Evolutionary conservation across 2,329 filamentous ascomycete genomes (phyloP).

Genomic region (Calonectria hawksworthii): DNA sequence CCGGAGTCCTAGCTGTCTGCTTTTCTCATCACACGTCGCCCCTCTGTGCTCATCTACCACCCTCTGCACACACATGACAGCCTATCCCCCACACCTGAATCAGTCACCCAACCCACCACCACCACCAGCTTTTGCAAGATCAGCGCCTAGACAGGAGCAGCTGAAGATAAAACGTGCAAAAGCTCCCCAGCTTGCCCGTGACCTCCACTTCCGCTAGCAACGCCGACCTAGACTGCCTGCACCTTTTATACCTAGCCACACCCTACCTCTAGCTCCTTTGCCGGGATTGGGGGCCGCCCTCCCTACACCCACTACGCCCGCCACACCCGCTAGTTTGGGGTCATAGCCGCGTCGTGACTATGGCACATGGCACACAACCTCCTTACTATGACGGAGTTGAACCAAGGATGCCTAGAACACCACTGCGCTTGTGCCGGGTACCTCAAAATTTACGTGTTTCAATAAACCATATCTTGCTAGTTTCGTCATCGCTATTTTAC

Average conservation of each 20-base stretch:
- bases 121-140: not conserved
- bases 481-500: not conserved
- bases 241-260: not conserved
- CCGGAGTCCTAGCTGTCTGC: not conserved
- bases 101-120: constrained; percentile 24
- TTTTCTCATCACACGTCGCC: not conserved
- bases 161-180: constrained; percentile 3
- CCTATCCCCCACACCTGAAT: constrained; percentile 1
- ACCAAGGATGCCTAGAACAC: constrained; percentile 13
- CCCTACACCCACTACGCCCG: not conserved
- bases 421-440: constrained; percentile 7
- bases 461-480: not conserved
- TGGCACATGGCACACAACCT: constrained; percentile 19
- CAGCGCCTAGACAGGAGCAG: not conserved
- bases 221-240: not conserved
- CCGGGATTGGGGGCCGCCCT: constrained; percentile 1
- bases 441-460: not conserved
- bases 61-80: constrained; percentile 12
- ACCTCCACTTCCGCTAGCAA: not conserved
- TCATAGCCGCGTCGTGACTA: constrained; percentile 21
- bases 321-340: constrained; percentile 22
- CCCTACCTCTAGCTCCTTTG: not conserved
- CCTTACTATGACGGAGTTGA: not conserved
- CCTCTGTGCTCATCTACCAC: not conserved
- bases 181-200: not conserved